A percentile compares a stretch with the other conserved stretches of the same genome.
phyloP scores from a whole-genome alignment of 306 rosid species.

The Glycine latifolia region DNA sequence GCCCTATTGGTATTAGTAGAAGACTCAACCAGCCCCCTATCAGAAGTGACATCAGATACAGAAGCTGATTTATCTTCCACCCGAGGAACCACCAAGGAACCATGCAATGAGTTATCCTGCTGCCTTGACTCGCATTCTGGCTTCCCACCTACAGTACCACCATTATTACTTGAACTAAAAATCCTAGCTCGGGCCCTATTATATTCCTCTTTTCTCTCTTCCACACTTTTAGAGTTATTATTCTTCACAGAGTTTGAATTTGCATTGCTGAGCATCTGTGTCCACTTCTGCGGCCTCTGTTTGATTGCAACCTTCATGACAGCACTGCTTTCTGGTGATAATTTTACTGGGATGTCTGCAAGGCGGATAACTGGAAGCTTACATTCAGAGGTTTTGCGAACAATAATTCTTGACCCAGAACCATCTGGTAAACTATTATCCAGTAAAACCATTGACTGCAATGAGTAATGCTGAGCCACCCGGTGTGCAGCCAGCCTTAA shows the following conservation, averaged over 20 bases:
- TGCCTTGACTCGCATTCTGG: constrained; percentile 69
- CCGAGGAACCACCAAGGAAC: constrained; percentile 61
- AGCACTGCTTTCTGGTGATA: constrained; percentile 66
- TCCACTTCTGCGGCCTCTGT: constrained; percentile 84
- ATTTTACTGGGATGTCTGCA: constrained; percentile 85
- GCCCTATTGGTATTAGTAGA: constrained; percentile 72
- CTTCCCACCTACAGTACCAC: constrained; percentile 61
- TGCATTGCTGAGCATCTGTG: constrained; percentile 50
- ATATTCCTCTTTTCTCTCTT: constrained; percentile 98
- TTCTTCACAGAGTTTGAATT: constrained; percentile 64
- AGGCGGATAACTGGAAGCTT: constrained; percentile 80
- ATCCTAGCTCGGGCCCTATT: constrained; percentile 97
- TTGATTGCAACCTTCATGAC: constrained; percentile 89
- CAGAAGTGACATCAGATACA: constrained; percentile 64
- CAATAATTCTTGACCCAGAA: constrained; percentile 92
- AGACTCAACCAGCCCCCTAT: constrained; percentile 65
- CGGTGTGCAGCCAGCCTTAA: constrained; percentile 98
- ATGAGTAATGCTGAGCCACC: constrained; percentile 90
- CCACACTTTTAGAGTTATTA: constrained; percentile 82
- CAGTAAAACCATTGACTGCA: constrained; percentile 94
- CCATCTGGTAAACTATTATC: constrained; percentile 90
- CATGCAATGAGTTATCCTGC: constrained; percentile 66
- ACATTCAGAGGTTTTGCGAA: constrained; percentile 84
- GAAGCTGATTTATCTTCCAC: constrained; percentile 69
- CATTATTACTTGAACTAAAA: constrained; percentile 67